These are phyloP conservation scores for Pyrenochaeta sp. DNA, from an alignment of 2,329 filamentous ascomycete genomes.

Conservation along the genomic window DNA sequence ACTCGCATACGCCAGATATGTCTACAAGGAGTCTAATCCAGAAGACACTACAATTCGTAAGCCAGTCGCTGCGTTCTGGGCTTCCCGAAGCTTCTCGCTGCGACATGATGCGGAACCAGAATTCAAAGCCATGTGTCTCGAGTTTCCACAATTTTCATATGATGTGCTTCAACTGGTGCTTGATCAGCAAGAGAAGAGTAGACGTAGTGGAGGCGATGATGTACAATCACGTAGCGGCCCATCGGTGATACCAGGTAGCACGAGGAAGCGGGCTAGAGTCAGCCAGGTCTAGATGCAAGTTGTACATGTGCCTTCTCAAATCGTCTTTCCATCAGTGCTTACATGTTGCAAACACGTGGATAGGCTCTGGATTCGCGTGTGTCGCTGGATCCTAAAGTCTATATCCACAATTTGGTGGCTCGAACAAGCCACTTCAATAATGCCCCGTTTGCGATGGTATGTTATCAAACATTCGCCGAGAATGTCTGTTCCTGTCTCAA, in stretches of 20 bases:
- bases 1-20: constrained; percentile 89
- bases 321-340: too few species aligned
- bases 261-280: constrained; percentile 41
- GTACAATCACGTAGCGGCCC: constrained; percentile 40
- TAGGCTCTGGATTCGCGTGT: too few species aligned
- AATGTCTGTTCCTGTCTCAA: too few species aligned
- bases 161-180: constrained; percentile 79
- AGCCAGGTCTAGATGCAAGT: constrained; percentile 32
- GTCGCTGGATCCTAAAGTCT: too few species aligned
- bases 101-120: constrained; percentile 86
- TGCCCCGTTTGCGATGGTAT: too few species aligned
- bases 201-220: constrained; percentile 24
- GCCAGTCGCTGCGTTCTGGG: constrained; percentile 92
- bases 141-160: constrained; percentile 91
- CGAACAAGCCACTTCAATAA: too few species aligned
- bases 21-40: constrained; percentile 77
- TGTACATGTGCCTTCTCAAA: too few species aligned
- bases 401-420: too few species aligned
- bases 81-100: constrained; percentile 78
- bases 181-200: constrained; percentile 59
- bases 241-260: constrained; percentile 47
- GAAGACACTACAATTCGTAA: constrained; percentile 78
- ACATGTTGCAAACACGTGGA: too few species aligned
- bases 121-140: constrained; percentile 84
- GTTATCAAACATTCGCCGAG: too few species aligned